Base-by-base conservation (phyloP, 202 grass and related monocot species). In the Hordeum pubiflorum region DNA sequence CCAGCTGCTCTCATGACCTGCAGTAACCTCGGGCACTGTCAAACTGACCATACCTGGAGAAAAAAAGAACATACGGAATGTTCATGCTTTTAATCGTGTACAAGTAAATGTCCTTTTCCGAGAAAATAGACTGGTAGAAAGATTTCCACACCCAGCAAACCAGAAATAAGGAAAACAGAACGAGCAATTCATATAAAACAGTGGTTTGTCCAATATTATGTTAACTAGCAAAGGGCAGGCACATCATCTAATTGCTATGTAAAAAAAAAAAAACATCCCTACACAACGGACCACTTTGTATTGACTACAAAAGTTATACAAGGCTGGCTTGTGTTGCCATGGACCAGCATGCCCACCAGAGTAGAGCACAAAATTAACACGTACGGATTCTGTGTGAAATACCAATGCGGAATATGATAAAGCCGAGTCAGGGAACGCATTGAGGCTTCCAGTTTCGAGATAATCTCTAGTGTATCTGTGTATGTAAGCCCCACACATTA, bases 1-100 rank as follows among this genome's bases (percentile, higher is more conserved):
- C 94, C 3, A 97, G 83, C 81, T 97, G 81, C 89, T 92, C 75
- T 94, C 89, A 83, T 94, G 89, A 74, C 94, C 89, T 78, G 78
- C 37, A 40, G 92, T 94, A 59, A 92, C 91, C 81, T 97, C 87
- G 58, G 89, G 89, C 91, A 78, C 78, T 89, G 82, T 97, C 89
- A 11, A 90, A 94, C 83, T 97, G 91, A 75, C 91, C 89, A 57
- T 94, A 94, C 91, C 94, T 97, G 81, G 2, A 29, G n/a, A 72
- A 84, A 52, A 82, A 15, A 79, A 80, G 23, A 85, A 15, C 72
- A 24, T 57, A 80, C 63, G 8, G 14, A 56, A 69, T 9, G 29
- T 26, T 77, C 57, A 77, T 62, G 43, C 24, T 60, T 58, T 34
- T 33, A 40, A 39, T 76, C 65, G 64, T 70, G 48, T 68, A 40